Conservation (phyloP, 2,329 filamentous ascomycete genomes). For the Zalaria obscura region DNA sequence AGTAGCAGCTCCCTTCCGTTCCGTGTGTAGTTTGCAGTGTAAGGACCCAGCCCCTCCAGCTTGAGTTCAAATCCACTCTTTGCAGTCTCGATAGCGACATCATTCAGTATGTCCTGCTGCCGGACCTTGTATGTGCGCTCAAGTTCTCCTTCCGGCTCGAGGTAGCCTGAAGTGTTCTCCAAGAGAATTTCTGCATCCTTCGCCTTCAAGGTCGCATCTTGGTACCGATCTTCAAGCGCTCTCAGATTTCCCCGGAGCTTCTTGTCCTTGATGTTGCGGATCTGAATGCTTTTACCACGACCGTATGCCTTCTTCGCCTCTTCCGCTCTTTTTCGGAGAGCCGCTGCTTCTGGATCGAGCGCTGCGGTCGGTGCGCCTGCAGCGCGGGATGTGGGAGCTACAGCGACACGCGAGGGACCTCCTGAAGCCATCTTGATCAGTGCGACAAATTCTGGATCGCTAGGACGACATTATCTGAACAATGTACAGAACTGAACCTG, state of each 20-base stretch:
- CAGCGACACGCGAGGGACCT: too few relatives aligned
- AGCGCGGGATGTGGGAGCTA: too few relatives aligned
- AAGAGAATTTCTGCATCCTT: conserved; percentile 93
- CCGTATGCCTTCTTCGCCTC: conserved; percentile 58
- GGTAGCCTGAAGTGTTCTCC: conserved; percentile 71
- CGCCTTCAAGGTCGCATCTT: conserved; percentile 65
- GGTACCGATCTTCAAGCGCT: conserved; percentile 67
- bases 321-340: conserved; percentile 17
- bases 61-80: conserved; percentile 89
- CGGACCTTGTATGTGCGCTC: conserved; percentile 87
- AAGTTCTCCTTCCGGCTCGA: conserved; percentile 77
- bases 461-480: too few relatives aligned
- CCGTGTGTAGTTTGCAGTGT: conserved; percentile 74
- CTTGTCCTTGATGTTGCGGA: conserved; percentile 68
- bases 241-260: conserved; percentile 74
- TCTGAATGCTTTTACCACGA: conserved; percentile 60
- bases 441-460: too few relatives aligned
- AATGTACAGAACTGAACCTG: too few relatives aligned
- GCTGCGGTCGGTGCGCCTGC: conserved; percentile 12
- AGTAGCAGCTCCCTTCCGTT: conserved; percentile 79
- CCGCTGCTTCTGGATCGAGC: conserved; percentile 17
- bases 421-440: too few relatives aligned
- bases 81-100: conserved; percentile 68
- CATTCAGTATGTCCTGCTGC: conserved; percentile 68
- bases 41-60: conserved; percentile 70